These are phyloP conservation scores for Anastatica hierochuntica DNA, from an alignment of 345 rosid genomes.

Conservation along the genomic window DNA sequence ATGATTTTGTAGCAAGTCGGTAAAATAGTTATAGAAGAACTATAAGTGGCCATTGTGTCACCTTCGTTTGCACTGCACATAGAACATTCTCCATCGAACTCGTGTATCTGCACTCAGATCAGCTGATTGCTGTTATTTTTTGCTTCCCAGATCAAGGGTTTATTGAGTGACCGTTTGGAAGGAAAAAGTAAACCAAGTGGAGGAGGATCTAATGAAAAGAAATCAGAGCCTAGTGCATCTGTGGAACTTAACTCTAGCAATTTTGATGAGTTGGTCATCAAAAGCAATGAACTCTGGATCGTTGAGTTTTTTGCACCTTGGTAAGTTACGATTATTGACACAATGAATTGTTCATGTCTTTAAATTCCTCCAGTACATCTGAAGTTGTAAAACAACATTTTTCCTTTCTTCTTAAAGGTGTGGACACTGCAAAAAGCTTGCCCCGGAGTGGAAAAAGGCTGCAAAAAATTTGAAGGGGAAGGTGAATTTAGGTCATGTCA, in stretches of 20 bases:
- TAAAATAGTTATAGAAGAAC: neutral
- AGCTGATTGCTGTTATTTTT: slow-evolving; percentile 5
- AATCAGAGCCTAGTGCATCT: slow-evolving; percentile 66
- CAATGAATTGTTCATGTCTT: slow-evolving; percentile 1
- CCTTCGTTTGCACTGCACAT: neutral
- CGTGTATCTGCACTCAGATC: neutral
- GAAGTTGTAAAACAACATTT: neutral
- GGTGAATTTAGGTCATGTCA: slow-evolving; percentile 94
- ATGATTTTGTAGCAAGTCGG: neutral
- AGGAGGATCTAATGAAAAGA: slow-evolving; percentile 40
- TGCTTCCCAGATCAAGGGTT: slow-evolving; percentile 52
- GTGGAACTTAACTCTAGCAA: slow-evolving; percentile 68
- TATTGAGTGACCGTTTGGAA: slow-evolving; percentile 76
- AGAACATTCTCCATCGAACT: neutral
- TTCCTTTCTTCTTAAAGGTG: slow-evolving; percentile 42
- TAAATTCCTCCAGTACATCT: neutral
- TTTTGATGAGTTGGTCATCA: slow-evolving; percentile 86
- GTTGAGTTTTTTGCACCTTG: slow-evolving; percentile 99
- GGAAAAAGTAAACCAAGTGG: slow-evolving; percentile 60
- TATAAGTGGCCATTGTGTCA: neutral
- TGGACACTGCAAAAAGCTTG: slow-evolving; percentile 96
- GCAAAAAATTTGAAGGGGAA: slow-evolving; percentile 89
- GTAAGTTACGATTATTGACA: slow-evolving; percentile 33
- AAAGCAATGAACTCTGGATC: slow-evolving; percentile 95
- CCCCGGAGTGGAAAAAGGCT: slow-evolving; percentile 99